Conservation (phyloP, 164 flowering plant genomes). For the Umbilicus rupestris region DNA sequence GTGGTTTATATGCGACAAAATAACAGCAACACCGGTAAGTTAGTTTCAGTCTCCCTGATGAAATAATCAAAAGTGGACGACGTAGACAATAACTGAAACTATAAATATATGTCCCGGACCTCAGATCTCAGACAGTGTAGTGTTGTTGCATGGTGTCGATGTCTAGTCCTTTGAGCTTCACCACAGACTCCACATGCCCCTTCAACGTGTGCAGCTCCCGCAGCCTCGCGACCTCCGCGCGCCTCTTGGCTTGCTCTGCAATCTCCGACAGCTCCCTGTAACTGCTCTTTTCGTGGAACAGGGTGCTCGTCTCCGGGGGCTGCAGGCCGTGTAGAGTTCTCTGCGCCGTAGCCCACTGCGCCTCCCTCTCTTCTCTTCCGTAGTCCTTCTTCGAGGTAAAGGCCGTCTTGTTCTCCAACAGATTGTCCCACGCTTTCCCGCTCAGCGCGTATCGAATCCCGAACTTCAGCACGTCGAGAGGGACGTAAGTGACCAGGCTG, state of each 20-base stretch:
- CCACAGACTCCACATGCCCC: conserved; percentile 38
- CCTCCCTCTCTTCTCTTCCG: conserved; percentile 45
- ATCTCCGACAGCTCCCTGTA: conserved; percentile 51
- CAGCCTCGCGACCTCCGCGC: conserved; percentile 47
- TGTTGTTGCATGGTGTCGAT: conserved; percentile 33
- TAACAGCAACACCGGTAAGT: not conserved
- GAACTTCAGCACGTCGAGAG: conserved; percentile 36
- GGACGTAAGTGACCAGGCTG: conserved; percentile 34
- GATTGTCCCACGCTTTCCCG: conserved; percentile 49
- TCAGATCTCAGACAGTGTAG: conserved; percentile 21
- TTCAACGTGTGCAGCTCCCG: conserved; percentile 33
- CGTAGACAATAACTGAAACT: too few species aligned
- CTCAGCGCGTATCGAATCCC: conserved; percentile 34
- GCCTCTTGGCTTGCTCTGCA: conserved; percentile 47
- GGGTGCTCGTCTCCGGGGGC: conserved; percentile 26
- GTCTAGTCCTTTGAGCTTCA: conserved; percentile 38
- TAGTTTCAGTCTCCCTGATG: too few species aligned
- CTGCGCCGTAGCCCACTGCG: conserved; percentile 52
- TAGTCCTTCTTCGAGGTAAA: conserved; percentile 49
- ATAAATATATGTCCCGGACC: too few species aligned
- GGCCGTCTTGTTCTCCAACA: conserved; percentile 51
- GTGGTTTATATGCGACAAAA: too few species aligned
- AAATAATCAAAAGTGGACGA: too few species aligned
- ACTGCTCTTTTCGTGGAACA: conserved; percentile 32
- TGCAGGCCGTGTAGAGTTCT: conserved; percentile 48